Conservation (phyloP, 257 asterid species). For the Ligustrum vulgare region DNA sequence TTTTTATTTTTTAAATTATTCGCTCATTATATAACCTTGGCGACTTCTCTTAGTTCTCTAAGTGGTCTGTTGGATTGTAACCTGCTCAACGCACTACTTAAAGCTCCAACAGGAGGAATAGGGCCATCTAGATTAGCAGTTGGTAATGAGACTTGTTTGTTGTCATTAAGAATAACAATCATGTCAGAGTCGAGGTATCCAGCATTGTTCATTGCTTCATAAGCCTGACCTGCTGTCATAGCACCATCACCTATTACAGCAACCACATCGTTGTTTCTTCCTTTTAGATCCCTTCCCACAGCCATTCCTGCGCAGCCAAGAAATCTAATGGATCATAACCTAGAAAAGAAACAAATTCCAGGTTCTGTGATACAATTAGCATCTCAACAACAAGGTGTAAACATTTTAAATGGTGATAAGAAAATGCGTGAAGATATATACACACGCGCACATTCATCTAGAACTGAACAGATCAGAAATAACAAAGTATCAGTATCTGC, state of each 20-base stretch:
- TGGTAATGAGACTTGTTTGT: slow-evolving; percentile 94
- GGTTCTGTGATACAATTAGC: neutral
- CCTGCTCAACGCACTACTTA: slow-evolving; percentile 85
- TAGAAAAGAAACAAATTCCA: slow-evolving; percentile 12
- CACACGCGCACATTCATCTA: neutral
- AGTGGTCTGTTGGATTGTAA: slow-evolving; percentile 88
- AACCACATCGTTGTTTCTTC: slow-evolving; percentile 65
- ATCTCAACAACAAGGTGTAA: neutral
- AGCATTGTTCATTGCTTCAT: slow-evolving; percentile 97
- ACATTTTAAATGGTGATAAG: neutral
- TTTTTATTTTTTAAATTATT: neutral
- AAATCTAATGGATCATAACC: slow-evolving; percentile 16
- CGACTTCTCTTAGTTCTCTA: slow-evolving; percentile 91
- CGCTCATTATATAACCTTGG: slow-evolving; percentile 54
- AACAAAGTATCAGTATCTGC: neutral
- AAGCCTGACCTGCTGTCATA: slow-evolving; percentile 97
- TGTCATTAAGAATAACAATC: slow-evolving; percentile 94
- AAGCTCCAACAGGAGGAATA: slow-evolving; percentile 82
- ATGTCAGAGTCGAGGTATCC: slow-evolving; percentile 94
- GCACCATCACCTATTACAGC: slow-evolving; percentile 97
- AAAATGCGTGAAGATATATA: neutral
- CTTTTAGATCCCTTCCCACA: slow-evolving; percentile 88
- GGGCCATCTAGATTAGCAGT: slow-evolving; percentile 93
- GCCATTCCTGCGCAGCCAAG: slow-evolving; percentile 76
- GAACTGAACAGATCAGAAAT: neutral